Conservation (phyloP, 129 eudicot genomes). For the Saussurea involucrata region DNA sequence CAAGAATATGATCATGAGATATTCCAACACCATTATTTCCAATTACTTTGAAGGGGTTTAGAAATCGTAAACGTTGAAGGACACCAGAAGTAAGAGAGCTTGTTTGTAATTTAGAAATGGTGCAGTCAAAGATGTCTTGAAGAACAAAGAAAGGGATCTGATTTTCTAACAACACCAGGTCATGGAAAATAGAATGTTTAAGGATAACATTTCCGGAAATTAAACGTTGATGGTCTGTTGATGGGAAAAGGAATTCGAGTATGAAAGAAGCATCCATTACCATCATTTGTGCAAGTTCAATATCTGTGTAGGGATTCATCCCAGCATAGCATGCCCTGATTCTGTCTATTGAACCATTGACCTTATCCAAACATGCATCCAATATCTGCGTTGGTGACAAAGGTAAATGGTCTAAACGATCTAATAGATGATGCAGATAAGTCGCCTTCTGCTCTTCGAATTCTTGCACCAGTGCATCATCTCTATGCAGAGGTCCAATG, state of each 20-base stretch:
- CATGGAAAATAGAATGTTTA: neutral
- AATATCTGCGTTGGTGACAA: neutral
- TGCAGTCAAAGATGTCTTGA: slow-evolving; percentile 6
- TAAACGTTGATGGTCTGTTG: neutral
- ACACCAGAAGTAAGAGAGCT: neutral
- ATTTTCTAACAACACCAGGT: slow-evolving; percentile 21
- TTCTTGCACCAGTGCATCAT: neutral
- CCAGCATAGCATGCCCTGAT: neutral
- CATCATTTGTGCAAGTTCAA: neutral
- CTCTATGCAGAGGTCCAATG: slow-evolving; percentile 21
- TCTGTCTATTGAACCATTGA: neutral
- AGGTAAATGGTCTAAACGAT: neutral
- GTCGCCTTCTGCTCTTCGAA: slow-evolving; percentile 3
- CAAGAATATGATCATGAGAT: slow-evolving; percentile 6
- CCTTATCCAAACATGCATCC: neutral
- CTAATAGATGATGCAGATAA: slow-evolving; percentile 5
- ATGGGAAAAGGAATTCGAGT: neutral
- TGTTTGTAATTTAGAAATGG: neutral
- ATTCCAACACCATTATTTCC: neutral
- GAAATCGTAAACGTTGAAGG: neutral
- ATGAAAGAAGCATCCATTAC: slow-evolving; percentile 23
- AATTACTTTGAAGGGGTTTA: neutral
- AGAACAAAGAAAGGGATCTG: slow-evolving; percentile 26
- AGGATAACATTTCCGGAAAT: neutral
- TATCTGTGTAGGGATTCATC: neutral